Conservation (phyloP, 2,329 filamentous ascomycete genomes). For the Colletotrichum musae region DNA sequence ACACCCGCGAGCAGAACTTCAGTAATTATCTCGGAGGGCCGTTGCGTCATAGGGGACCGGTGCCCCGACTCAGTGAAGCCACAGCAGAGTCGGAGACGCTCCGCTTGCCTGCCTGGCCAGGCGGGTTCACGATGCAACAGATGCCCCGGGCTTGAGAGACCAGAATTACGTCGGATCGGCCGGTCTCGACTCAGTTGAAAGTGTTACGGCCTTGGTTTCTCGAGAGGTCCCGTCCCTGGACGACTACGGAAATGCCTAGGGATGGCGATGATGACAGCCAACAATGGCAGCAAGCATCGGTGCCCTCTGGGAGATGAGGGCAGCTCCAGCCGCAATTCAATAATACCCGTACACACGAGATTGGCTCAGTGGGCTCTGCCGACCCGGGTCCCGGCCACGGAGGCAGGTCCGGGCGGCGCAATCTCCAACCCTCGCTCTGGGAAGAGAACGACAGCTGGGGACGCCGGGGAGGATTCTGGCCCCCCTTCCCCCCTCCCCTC, state of each 20-base stretch:
- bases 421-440: slow-evolving; percentile 17
- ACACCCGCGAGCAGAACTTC: slow-evolving; percentile 3
- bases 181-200: slow-evolving; percentile 4
- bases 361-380: slow-evolving; percentile 14
- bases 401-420: slow-evolving; percentile 4
- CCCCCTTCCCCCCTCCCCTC: not conserved
- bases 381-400: slow-evolving; percentile 14
- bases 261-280: not conserved
- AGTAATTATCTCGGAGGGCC: slow-evolving; percentile 15
- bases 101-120: slow-evolving; percentile 14
- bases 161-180: slow-evolving; percentile 2
- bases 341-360: slow-evolving; percentile 28
- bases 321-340: slow-evolving; percentile 10
- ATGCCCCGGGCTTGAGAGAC: not conserved
- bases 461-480: not conserved
- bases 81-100: slow-evolving; percentile 19
- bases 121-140: slow-evolving; percentile 16
- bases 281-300: not conserved
- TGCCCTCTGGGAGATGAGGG: slow-evolving; percentile 26
- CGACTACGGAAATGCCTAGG: slow-evolving; percentile 17
- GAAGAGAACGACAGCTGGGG: not conserved
- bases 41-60: slow-evolving; percentile 26
- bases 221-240: not conserved
- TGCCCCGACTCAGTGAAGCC: slow-evolving; percentile 23
- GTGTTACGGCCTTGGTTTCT: no score